Percentiles rank a stretch among this genome's conserved stretches.
phyloP scores from a whole-genome alignment of 2,329 filamentous ascomycete species.

The Fusarium citri region DNA sequence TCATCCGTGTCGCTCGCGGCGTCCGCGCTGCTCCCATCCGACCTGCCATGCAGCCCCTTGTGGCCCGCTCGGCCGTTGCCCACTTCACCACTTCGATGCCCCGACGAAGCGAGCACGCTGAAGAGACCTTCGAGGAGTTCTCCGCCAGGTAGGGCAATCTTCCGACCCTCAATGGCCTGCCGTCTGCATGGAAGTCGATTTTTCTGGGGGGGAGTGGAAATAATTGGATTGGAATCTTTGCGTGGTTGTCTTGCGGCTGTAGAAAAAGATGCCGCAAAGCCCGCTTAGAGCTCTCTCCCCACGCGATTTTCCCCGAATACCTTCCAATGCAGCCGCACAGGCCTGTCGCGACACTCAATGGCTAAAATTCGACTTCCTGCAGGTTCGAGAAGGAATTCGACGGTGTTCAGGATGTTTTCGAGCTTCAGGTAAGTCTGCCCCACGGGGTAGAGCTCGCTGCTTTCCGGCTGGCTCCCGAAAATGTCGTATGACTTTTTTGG shows the following conservation, averaged over 20 bases:
- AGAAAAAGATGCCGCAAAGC: conserved; percentile 46
- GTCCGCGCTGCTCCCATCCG: conserved; percentile 73
- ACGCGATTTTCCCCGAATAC: conserved; percentile 46
- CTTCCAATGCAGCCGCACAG: conserved; percentile 42
- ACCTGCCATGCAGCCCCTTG: conserved; percentile 66
- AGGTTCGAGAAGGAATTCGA: conserved; percentile 99
- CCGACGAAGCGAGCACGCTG: conserved; percentile 74
- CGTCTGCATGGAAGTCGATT: conserved; percentile 2
- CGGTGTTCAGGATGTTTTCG: conserved; percentile 96
- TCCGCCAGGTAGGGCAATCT: conserved; percentile 82
- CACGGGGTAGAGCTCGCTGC: conserved; percentile 38
- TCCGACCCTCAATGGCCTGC: conserved; percentile 31
- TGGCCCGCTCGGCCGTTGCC: conserved; percentile 66
- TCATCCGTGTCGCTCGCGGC: conserved; percentile 78
- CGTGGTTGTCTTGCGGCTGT: conserved; percentile 19
- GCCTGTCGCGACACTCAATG: conserved; percentile 42
- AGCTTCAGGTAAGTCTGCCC: conserved; percentile 84
- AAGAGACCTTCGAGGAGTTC: conserved; percentile 99
- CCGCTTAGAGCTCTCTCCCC: conserved; percentile 39
- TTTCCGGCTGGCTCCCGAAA: conserved; percentile 39
- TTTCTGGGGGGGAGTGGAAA: neutral
- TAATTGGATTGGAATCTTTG: conserved; percentile 3
- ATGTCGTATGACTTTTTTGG: conserved; percentile 49
- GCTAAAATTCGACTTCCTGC: conserved; percentile 46
- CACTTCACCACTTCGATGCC: conserved; percentile 73